Base-by-base conservation (phyloP, 495 filamentous ascomycete species). In the Trichocladium antarcticum region DNA sequence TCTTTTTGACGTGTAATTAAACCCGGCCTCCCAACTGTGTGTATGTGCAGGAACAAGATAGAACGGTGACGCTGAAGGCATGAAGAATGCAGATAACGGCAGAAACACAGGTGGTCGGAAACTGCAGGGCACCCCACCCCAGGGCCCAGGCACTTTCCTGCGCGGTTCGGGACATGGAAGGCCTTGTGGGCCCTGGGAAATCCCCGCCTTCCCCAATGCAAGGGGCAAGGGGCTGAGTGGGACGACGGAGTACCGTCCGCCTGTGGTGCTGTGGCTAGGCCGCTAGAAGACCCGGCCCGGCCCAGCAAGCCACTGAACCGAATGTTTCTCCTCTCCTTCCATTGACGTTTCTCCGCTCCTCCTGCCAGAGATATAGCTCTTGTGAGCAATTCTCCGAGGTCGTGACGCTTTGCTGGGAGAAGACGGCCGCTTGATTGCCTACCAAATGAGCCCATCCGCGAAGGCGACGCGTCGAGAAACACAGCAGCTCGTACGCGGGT, bases 131-230 rank as follows among this genome's bases (percentile, higher is more conserved):
- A n/a, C n/a, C n/a, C n/a, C n/a, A n/a, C n/a, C n/a, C n/a, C n/a
- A n/a, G n/a, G n/a, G n/a, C n/a, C n/a, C n/a, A n/a, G n/a, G n/a
- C n/a, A n/a, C n/a, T n/a, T n/a, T n/a, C n/a, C n/a, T n/a, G n/a
- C n/a, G n/a, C n/a, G n/a, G n/a, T n/a, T n/a, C n/a, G n/a, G n/a
- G n/a, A n/a, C n/a, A n/a, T n/a, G n/a, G n/a, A n/a, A n/a, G n/a
- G n/a, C n/a, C n/a, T n/a, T n/a, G n/a, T n/a, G n/a, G n/a, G n/a
- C n/a, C 35, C 35, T 9, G 35, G 37, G 37, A 19, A 47, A 28
- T 31, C 51, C 35, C 50, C 51, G 41, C 42, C 31, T 46, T 50
- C 46, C 51, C 46, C 34, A 50, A 39, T 3, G 41, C 51, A 44
- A 44, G 51, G 51, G 45, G 32, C 9, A 42, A 29, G 41, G 41